phyloP scores from a whole-genome alignment of 306 rosid species.

The Gastrolobium bilobum region DNA sequence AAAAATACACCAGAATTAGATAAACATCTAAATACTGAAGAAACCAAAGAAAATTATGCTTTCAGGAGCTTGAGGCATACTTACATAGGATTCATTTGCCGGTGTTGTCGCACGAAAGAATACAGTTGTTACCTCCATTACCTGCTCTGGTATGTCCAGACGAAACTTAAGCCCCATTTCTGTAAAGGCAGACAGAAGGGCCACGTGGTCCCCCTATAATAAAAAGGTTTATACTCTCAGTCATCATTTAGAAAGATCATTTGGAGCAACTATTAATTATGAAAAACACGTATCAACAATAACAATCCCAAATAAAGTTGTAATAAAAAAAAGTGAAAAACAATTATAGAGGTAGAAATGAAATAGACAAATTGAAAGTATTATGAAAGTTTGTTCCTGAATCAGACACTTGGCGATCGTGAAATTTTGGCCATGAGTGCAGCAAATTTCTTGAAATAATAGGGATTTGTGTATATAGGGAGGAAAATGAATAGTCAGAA shows the following conservation, averaged over 20 bases:
- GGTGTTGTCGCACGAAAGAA: constrained; percentile 88
- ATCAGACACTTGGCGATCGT: constrained; percentile 1
- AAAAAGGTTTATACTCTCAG: constrained; percentile 50
- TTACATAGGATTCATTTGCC: constrained; percentile 76
- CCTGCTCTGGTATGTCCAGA: constrained; percentile 96
- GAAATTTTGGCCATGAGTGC: background rate
- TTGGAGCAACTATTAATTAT: constrained; percentile 23
- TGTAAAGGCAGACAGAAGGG: constrained; percentile 93
- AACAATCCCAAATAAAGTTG: constrained; percentile 9
- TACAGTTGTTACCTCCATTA: constrained; percentile 80
- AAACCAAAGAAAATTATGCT: constrained; percentile 3
- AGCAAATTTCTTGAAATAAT: no score
- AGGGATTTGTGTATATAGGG: no score
- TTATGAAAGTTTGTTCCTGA: constrained; percentile 21
- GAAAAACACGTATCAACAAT: constrained; percentile 21
- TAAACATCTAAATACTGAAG: constrained; percentile 34
- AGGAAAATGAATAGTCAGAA: no score
- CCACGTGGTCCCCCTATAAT: constrained; percentile 90
- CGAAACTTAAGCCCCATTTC: constrained; percentile 99
- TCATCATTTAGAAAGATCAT: constrained; percentile 38
- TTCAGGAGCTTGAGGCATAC: constrained; percentile 50
- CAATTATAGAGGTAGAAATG: background rate
- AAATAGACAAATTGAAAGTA: constrained; percentile 8
- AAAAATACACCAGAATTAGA: constrained; percentile 47
- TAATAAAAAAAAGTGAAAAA: constrained; percentile 5